phyloP scores from a whole-genome alignment of 176 grass and related monocot genomes.

The Rhynchospora pubera region DNA sequence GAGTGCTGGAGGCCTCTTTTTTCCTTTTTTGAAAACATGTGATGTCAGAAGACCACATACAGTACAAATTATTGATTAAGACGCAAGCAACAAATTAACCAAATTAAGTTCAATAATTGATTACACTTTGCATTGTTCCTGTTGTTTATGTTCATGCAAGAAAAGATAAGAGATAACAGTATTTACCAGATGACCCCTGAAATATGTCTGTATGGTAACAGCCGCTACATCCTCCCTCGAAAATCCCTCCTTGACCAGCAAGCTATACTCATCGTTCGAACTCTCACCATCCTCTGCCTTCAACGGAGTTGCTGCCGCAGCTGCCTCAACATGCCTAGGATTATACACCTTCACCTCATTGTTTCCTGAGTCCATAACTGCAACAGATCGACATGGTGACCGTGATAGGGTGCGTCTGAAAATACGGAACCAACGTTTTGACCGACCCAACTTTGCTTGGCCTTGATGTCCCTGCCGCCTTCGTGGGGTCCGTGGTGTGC shows the following conservation, averaged over 20 bases:
- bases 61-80: background rate
- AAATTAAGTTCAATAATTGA: background rate
- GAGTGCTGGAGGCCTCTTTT: no score
- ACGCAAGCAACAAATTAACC: background rate
- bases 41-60: background rate
- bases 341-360: conserved; percentile 35
- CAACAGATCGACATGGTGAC: conserved; percentile 23
- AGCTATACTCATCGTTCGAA: conserved; percentile 49
- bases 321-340: conserved; percentile 16
- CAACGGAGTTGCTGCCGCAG: background rate
- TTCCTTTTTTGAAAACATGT: background rate
- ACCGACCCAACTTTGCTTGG: conserved; percentile 25
- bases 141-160: background rate
- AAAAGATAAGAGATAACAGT: background rate
- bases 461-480: conserved; percentile 5
- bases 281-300: conserved; percentile 24
- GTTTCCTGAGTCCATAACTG: background rate
- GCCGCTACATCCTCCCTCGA: conserved; percentile 59
- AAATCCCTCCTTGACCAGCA: conserved; percentile 60
- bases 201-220: conserved; percentile 77
- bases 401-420: conserved; percentile 20
- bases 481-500: background rate
- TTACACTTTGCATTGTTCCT: background rate
- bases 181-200: conserved; percentile 59
- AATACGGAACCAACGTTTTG: conserved; percentile 35